A percentile compares a stretch with the other conserved stretches of the same genome.
Evolutionary conservation across 768 basidiomycete genomes (phyloP).

Genomic region (Phylloporus rhodoxanthus): DNA sequence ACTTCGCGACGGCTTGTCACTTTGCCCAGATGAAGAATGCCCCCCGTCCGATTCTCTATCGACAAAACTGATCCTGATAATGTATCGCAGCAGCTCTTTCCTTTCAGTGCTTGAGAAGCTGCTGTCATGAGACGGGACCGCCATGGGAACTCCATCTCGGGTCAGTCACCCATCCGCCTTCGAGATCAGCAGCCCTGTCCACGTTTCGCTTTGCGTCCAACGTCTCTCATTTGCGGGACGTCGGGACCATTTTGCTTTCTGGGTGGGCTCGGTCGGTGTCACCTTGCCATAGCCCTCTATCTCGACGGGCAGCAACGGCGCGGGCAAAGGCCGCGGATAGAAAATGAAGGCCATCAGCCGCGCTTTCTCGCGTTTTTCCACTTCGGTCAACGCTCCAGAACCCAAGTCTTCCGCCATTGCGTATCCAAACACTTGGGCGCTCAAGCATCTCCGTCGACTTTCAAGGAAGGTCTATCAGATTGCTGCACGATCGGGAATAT

Average conservation of each 20-base stretch:
- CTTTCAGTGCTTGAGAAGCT: constrained; percentile 47
- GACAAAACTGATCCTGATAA: constrained; percentile 67
- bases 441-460: constrained; percentile 13
- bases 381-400: constrained; percentile 37
- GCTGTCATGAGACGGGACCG: constrained; percentile 51
- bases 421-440: no score
- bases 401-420: not conserved
- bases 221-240: constrained; percentile 56
- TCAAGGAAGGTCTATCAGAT: constrained; percentile 22
- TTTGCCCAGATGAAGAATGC: constrained; percentile 11
- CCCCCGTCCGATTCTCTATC: no score
- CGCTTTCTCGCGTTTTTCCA: constrained; percentile 59
- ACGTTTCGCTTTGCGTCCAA: constrained; percentile 19
- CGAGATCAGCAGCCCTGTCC: constrained; percentile 11
- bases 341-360: no score
- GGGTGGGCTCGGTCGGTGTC: constrained; percentile 23
- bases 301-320: constrained; percentile 52
- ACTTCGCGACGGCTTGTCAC: constrained; percentile 16
- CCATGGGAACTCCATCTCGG: constrained; percentile 77
- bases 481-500: constrained; percentile 10
- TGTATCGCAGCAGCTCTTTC: constrained; percentile 56
- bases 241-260: constrained; percentile 38
- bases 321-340: constrained; percentile 32
- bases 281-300: constrained; percentile 67
- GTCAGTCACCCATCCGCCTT: constrained; percentile 61